Conservation (phyloP, 805 yeast species). For the Kluyveromyces dobzhanskii region DNA sequence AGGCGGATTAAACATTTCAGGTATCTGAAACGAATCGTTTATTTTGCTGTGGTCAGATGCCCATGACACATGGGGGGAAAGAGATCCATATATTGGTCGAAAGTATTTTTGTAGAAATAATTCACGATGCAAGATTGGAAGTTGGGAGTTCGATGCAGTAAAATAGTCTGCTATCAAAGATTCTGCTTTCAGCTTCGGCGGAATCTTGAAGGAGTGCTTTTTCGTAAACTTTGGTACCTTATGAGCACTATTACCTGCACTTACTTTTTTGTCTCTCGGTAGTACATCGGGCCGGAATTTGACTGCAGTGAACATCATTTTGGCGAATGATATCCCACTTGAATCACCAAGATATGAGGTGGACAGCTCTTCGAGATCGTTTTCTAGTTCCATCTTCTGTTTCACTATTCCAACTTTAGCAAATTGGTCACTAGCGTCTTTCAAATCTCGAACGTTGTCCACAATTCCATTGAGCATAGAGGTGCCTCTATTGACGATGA, state of each 20-base stretch:
- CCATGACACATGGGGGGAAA: slow-evolving; percentile 43
- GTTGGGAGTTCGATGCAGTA: slow-evolving; percentile 72
- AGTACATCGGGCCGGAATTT: slow-evolving; percentile 39
- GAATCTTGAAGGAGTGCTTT: slow-evolving; percentile 34
- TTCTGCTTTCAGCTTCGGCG: slow-evolving; percentile 65
- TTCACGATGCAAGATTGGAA: slow-evolving; percentile 80
- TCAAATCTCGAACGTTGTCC: slow-evolving; percentile 10
- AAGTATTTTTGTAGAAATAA: slow-evolving; percentile 58
- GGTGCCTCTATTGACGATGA: slow-evolving; percentile 19
- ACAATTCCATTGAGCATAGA: slow-evolving; percentile 13
- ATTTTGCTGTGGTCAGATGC: slow-evolving; percentile 51
- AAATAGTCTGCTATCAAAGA: slow-evolving; percentile 57
- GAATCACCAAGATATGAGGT: slow-evolving; percentile 40
- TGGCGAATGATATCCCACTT: slow-evolving; percentile 66
- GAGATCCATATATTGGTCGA: slow-evolving; percentile 71
- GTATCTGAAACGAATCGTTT: slow-evolving; percentile 28
- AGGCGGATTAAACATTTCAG: slow-evolving; percentile 8
- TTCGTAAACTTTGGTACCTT: slow-evolving; percentile 16
- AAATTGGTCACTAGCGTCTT: slow-evolving; percentile 17
- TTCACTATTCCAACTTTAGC: slow-evolving; percentile 19
- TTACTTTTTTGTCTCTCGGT: slow-evolving; percentile 8
- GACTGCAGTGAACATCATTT: slow-evolving; percentile 69
- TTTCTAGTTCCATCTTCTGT: slow-evolving; percentile 1
- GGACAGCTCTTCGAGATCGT: slow-evolving; percentile 10
- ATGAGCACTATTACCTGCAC: slow-evolving; percentile 12